Evolutionary conservation across 2,329 filamentous ascomycete genomes (phyloP).

Genomic region (Pseudonectria foliicola): DNA sequence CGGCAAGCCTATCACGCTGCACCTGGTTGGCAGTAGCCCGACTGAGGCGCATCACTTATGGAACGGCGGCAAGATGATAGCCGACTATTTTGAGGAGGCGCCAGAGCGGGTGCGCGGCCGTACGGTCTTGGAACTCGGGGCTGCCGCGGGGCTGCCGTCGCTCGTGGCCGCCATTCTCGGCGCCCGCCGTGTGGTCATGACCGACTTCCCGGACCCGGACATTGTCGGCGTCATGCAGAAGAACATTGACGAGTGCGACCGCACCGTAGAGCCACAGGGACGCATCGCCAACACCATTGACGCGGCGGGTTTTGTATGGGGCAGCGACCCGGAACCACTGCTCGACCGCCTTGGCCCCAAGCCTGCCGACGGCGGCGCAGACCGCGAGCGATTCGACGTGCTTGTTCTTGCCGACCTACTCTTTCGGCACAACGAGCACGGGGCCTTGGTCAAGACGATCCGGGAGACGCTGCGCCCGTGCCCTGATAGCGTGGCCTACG

Average conservation of each 20-base stretch:
- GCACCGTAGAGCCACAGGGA: conserved; percentile 25
- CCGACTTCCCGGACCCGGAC: conserved; percentile 81
- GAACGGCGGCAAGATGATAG: conserved; percentile 77
- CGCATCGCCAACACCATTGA: conserved; percentile 35
- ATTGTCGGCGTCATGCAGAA: conserved; percentile 71
- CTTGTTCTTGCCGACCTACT: conserved; percentile 82
- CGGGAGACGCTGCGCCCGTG: conserved; percentile 54
- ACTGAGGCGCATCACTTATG: conserved; percentile 87
- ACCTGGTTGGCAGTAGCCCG: conserved; percentile 80
- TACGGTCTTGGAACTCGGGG: conserved; percentile 82
- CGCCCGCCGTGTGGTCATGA: conserved; percentile 66
- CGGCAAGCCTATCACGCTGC: conserved; percentile 59
- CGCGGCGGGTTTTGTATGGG: conserved; percentile 78
- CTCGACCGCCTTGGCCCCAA: conserved; percentile 46
- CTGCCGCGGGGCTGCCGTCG: conserved; percentile 77
- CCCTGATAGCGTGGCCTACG: conserved; percentile 58
- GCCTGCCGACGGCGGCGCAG: conserved; percentile 9
- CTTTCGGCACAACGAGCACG: conserved; percentile 86
- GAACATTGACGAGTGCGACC: conserved; percentile 59
- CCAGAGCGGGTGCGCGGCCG: conserved; percentile 56
- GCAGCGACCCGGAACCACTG: conserved; percentile 53
- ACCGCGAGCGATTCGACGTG: conserved; percentile 58
- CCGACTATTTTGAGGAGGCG: conserved; percentile 68
- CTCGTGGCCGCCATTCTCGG: conserved; percentile 69
- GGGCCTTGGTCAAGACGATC: conserved; percentile 67